Base-by-base conservation (phyloP, 768 basidiomycete genomes). In the Calvatia gigantea region DNA sequence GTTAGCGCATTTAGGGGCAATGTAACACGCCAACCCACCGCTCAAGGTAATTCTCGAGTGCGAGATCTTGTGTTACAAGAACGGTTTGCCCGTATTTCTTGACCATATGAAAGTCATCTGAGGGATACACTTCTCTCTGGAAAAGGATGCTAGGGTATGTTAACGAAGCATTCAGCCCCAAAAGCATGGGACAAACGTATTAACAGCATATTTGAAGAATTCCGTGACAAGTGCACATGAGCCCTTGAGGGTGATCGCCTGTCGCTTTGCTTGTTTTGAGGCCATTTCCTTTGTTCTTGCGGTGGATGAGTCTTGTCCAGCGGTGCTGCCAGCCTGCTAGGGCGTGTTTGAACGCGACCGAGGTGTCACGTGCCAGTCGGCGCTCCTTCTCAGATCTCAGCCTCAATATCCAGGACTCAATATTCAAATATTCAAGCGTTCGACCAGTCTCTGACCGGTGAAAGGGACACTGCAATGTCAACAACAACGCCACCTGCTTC, bases 181-280 rank as follows among this genome's bases (percentile, higher is more conserved):
- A 27, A 46, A 15, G 51, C 6, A 21, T 61, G 31, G 38, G 17
- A 78, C 90, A 61, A 65, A 94, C 94, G 89, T 94, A 76, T 97
- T 97, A 62, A 94, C 93, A n/a, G 92, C 90, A 71, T 94, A 98
- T 75, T 98, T 98, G 80, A 99, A 98, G 79, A 99, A 98, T 64
- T 99, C 97, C 0, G 94, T 96, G 54, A 98, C 96, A 17, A 98
- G 80, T 37, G 84, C 80, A 2, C 94, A 93, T 0, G 94, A 96
- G 2, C 97, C 97, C 65, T 98, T 97, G 70, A 99, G 87, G 0
- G 92, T 95, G 61, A 98, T 96, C 3, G 88, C 85, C 59, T 90
- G 87, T 39, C 84, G 83, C 33, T 75, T 78, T 33, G 77, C 75
- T 70, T 81, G 80, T 62, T 74, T 81, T 29, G 74, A 69, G 28